Base-by-base conservation (phyloP, 83 land plant genomes). In the Picea abies region DNA sequence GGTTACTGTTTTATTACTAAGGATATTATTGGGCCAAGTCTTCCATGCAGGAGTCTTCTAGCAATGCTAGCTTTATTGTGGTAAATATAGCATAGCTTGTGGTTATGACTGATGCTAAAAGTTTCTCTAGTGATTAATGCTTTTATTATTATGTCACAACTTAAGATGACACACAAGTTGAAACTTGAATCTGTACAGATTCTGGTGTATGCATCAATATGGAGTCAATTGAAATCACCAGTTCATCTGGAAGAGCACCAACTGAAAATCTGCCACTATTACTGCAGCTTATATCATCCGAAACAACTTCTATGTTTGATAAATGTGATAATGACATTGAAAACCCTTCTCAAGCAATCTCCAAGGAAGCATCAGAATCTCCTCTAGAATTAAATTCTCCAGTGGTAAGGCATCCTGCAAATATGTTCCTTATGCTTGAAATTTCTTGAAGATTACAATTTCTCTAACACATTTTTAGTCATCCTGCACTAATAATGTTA, bases 211-310 rank as follows among this genome's bases (percentile, higher is more conserved):
- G 16, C 39, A 35, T 70, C 20, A 37, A 70, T 17, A 70, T 70
- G 75, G 75, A 70, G 75, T 14, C 17, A 14, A 32, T 5, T 70
- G 47, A 70, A 70, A 5, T 70, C 19, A 4, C 2, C 22, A 70
- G 47, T 70, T 70, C 75, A 70, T 17, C 47, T 25, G 47, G 9
- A 70, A 41, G 19, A 37, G 75, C 47, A 32, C 6, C 75, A 35
- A 9, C 47, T 32, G 47, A 70, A 70, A 70, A 37, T 70, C 20
- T 17, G 6, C 47, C 75, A 3, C 39, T 4, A 70, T 35, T 70
- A 70, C 47, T 70, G 75, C 47, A 37, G 75, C n/a, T 16, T 70
- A 70, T 37, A 70, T 70, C 75, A 70, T 70, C 75, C 7, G 75
- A 70, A 70, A 37, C 44, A 26, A 70, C 2, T 16, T 11, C 39